Conservation (phyloP, 306 rosid genomes). For the Trifolium fragiferum region DNA sequence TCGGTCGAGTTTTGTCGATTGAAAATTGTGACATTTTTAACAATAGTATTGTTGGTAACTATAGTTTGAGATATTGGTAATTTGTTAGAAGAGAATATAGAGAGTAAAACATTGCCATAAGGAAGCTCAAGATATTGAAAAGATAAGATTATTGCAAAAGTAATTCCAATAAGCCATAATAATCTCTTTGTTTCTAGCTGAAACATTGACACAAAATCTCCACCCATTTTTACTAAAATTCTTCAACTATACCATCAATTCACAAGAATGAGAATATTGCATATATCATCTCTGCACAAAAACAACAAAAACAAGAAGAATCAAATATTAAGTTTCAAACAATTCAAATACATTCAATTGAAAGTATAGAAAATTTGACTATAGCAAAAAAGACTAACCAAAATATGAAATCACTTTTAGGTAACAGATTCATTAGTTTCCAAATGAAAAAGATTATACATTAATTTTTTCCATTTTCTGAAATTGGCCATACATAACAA, state of each 20-base stretch:
- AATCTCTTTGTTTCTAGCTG: slow-evolving; percentile 65
- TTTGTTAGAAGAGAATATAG: slow-evolving; percentile 52
- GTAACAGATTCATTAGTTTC: too few species aligned
- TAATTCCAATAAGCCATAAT: slow-evolving; percentile 57
- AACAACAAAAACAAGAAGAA: not conserved
- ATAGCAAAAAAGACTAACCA: not conserved
- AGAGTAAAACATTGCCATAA: slow-evolving; percentile 47
- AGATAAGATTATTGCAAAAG: slow-evolving; percentile 58
- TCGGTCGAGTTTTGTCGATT: slow-evolving; percentile 35
- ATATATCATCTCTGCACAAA: slow-evolving; percentile 52
- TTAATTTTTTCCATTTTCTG: not conserved
- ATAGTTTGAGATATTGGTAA: slow-evolving; percentile 37
- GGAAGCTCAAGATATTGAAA: slow-evolving; percentile 66
- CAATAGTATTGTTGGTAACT: slow-evolving; percentile 21
- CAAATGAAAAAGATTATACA: not conserved
- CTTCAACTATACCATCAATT: slow-evolving; percentile 15
- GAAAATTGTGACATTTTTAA: slow-evolving; percentile 37
- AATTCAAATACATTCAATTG: slow-evolving; percentile 4
- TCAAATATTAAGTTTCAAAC: not conserved
- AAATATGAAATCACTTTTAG: too few species aligned
- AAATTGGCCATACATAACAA: not conserved
- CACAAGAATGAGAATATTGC: slow-evolving; percentile 33
- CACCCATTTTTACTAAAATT: slow-evolving; percentile 58
- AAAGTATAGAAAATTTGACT: not conserved
- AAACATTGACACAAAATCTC: slow-evolving; percentile 49